Percentiles rank a stretch among this genome's conserved stretches.
phyloP scores from a whole-genome alignment of 805 yeast genomes.

The Saccharomycopsis malanga region DNA sequence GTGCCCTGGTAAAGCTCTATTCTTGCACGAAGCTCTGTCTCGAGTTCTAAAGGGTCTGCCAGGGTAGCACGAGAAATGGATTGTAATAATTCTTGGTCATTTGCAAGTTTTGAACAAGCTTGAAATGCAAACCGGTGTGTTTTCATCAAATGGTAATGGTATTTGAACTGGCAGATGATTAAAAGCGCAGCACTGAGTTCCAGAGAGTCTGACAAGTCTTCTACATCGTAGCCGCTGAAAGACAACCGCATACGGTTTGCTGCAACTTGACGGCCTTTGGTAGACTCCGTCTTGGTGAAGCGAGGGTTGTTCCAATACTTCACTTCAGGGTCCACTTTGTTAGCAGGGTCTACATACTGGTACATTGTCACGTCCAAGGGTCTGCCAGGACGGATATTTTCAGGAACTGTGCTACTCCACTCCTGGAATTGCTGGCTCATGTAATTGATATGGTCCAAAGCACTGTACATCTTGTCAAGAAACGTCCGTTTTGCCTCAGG shows the following conservation, averaged over 20 bases:
- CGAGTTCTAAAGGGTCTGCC: conserved; percentile 1
- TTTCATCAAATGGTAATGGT: conserved; percentile 8
- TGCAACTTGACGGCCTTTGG: background rate
- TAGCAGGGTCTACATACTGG: background rate
- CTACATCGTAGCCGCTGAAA: conserved; percentile 2
- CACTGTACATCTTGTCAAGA: conserved; percentile 6
- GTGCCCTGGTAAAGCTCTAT: background rate
- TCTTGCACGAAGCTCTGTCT: background rate
- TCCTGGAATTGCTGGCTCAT: conserved; percentile 8
- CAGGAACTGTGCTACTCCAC: conserved; percentile 16
- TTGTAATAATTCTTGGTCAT: conserved; percentile 5
- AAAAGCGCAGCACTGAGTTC: background rate
- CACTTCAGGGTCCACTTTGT: background rate
- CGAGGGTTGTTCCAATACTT: background rate
- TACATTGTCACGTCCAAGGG: conserved; percentile 13
- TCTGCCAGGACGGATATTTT: conserved; percentile 13
- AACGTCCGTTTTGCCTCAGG: background rate
- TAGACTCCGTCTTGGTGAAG: background rate
- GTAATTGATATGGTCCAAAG: conserved; percentile 12
- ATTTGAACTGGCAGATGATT: conserved; percentile 7
- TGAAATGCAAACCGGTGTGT: conserved; percentile 12
- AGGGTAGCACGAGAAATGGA: background rate
- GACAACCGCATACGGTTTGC: background rate
- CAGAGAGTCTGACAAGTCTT: background rate
- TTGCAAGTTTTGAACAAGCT: conserved; percentile 3